Conservation (phyloP, 139 green algal genomes). For the Eudorina sp. region DNA sequence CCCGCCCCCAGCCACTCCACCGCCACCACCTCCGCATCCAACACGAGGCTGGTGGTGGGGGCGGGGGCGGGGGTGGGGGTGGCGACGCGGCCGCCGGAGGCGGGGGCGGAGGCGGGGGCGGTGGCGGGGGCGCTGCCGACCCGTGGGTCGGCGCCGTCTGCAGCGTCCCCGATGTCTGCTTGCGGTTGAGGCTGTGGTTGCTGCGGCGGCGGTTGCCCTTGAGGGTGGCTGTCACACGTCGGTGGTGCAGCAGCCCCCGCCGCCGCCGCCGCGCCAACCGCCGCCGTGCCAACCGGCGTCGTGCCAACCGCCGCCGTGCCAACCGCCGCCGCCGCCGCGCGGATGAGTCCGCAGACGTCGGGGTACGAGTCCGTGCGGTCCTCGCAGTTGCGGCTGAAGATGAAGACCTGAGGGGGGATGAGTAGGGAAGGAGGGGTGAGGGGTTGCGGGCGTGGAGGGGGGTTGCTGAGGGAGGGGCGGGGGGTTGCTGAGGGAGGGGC, state of each 20-base stretch:
- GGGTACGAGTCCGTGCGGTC: conserved; percentile 78
- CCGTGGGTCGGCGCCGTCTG: not conserved
- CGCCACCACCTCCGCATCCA: conserved; percentile 90
- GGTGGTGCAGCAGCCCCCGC: no score
- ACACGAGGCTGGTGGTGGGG: conserved; percentile 59
- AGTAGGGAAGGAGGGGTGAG: no score
- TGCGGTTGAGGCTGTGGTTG: not conserved
- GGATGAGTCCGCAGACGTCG: conserved; percentile 74
- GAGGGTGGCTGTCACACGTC: no score
- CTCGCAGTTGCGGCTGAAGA: conserved; percentile 92
- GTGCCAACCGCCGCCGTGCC: no score
- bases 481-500: no score
- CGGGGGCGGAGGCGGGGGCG: no score
- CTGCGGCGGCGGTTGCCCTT: not conserved
- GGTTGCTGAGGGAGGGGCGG: not conserved
- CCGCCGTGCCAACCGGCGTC: no score
- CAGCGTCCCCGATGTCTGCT: not conserved
- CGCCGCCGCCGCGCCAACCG: no score
- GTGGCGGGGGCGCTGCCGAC: no score
- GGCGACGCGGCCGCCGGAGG: no score
- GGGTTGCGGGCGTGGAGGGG: not conserved
- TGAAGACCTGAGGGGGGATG: conserved; percentile 57
- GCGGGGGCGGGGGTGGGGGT: not conserved
- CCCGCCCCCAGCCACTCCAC: conserved; percentile 65
- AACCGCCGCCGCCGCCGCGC: conserved; percentile 6